Conservation (phyloP, 805 yeast species). For the Kurtzmaniella cleridarum region DNA sequence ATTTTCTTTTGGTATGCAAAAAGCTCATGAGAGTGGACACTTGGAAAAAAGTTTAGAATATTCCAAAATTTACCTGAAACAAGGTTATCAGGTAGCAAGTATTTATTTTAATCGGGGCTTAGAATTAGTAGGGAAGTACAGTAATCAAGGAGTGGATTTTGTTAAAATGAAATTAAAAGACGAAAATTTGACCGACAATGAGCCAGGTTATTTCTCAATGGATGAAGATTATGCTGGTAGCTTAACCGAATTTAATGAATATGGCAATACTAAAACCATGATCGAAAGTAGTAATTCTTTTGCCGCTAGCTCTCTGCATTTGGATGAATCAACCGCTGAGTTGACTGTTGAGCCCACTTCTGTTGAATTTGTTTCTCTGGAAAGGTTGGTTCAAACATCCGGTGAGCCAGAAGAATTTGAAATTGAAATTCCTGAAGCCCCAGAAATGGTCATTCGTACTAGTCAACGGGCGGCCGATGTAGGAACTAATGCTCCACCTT, state of each 20-base stretch:
- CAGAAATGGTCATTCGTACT: background rate
- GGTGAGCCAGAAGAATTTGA: slow-evolving; percentile 6
- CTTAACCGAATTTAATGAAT: background rate
- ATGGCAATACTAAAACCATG: no score
- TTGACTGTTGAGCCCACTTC: no score
- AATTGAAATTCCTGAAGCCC: slow-evolving; percentile 2
- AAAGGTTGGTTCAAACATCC: background rate
- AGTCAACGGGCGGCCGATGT: background rate
- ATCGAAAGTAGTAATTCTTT: no score
- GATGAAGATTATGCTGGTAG: slow-evolving; percentile 3
- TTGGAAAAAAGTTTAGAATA: slow-evolving; percentile 19
- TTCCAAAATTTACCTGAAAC: slow-evolving; percentile 6
- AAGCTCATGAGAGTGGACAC: slow-evolving; percentile 29
- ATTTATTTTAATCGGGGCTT: background rate
- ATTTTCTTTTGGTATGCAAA: slow-evolving; percentile 30
- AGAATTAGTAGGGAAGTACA: slow-evolving; percentile 3
- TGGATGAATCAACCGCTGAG: no score
- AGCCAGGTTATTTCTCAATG: background rate
- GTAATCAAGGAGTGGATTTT: slow-evolving; percentile 13
- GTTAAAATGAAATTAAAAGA: slow-evolving; percentile 24
- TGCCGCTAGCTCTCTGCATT: no score
- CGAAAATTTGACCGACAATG: slow-evolving; percentile 11
- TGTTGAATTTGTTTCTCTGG: no score
- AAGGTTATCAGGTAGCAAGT: slow-evolving; percentile 10
- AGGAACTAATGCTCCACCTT: background rate